These are phyloP conservation scores for Malus sylvestris DNA, from an alignment of 306 rosid species.

Conservation along the genomic window DNA sequence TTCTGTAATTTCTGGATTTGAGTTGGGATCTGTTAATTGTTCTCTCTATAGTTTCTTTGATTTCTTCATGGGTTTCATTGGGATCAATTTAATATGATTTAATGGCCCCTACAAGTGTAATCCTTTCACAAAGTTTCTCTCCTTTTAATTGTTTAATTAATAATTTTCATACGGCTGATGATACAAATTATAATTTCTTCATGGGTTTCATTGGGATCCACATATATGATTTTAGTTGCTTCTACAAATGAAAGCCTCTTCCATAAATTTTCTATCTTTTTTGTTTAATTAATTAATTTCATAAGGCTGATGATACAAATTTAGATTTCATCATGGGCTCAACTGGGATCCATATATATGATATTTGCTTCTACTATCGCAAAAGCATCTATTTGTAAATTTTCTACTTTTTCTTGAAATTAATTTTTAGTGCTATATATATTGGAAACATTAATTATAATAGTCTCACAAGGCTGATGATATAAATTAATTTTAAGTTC, in stretches of 20 bases:
- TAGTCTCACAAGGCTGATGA: neutral
- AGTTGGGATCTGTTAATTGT: neutral
- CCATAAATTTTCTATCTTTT: neutral
- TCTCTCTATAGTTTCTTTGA: neutral
- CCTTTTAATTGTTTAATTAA: neutral
- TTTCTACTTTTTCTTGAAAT: neutral
- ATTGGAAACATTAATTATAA: neutral
- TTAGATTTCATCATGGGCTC: neutral
- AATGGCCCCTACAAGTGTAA: neutral
- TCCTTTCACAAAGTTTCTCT: neutral
- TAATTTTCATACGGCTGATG: neutral
- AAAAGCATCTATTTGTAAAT: neutral
- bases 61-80: neutral
- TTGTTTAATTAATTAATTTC: neutral
- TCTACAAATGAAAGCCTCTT: neutral
- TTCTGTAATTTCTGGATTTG: neutral
- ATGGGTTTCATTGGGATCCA: neutral
- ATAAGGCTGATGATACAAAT: neutral
- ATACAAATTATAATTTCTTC: neutral
- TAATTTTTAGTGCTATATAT: neutral
- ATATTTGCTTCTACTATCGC: neutral
- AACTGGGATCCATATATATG: neutral
- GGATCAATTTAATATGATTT: neutral
- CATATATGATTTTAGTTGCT: neutral
- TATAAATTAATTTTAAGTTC: neutral